Base-by-base conservation (phyloP, 345 rosid genomes). In the Linum trigynum region DNA sequence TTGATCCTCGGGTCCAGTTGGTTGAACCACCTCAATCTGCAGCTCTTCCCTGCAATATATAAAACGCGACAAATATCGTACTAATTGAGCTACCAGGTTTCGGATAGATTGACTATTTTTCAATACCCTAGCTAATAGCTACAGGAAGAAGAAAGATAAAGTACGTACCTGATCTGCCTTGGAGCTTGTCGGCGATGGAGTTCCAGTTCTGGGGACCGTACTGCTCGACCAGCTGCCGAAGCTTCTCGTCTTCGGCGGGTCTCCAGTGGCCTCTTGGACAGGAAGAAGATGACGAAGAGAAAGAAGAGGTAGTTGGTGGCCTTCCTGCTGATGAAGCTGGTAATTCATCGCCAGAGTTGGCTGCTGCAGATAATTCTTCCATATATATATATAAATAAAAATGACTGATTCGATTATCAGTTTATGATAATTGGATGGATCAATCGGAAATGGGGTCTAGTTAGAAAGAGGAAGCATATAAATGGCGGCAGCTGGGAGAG, bases 21-120 rank as follows among this genome's bases (percentile, higher is more conserved):
- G 75, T 90, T 92, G 73, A 80, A 92, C 98, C 98, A 92, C 72
- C 98, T 87, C 69, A 92, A 83, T 83, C 98, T 85, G 71, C 96
- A 92, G 59, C 98, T 89, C 77, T 92, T 92, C 42, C 96, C 98
- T 92, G 65, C 16, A 3, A 51, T 32, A 7, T 12, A 7, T 12
- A 56, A 61, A 11, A 5, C 35, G 17, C 7, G 23, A 61, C 4
- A 43, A 32, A 50, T 48, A 9, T 16, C 2, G 38, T 7, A 23
- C 32, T 23, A 23, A 23, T 23, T 23, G 32, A 23, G 32, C 32
- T 23, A 23, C 32, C 32, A 23, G 32, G 32, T 23, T 23, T 23
- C 32, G 32, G 2, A n/a, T 16, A 57, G 3, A 16, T 4, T 3
- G 38, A 12, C 7, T 37, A 17, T 57, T 3, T 17, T 57, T n/a